A percentile compares a stretch with the other conserved stretches of the same genome.
phyloP scores from a whole-genome alignment of 331 rosid species.

The Cydonia oblonga region DNA sequence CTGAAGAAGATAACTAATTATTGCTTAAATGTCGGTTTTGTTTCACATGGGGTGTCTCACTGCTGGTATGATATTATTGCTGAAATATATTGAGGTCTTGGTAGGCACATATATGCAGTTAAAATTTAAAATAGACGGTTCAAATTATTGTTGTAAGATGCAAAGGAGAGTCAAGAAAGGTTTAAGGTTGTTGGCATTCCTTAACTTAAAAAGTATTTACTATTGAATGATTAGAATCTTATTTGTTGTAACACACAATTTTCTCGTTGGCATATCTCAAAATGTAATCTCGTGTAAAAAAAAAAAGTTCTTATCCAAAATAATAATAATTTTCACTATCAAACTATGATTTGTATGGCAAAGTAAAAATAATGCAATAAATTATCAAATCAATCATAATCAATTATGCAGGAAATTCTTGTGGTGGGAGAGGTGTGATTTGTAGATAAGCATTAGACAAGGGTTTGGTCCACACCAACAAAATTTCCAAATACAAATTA shows the following conservation, averaged over 20 bases:
- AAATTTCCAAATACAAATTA: background rate
- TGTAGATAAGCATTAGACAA: background rate
- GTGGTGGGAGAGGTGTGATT: background rate
- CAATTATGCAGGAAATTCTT: background rate
- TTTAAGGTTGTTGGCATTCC: background rate
- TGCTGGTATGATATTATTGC: background rate
- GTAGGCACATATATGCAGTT: background rate
- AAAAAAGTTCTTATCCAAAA: too few species aligned
- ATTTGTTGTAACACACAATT: background rate
- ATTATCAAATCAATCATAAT: slow-evolving; percentile 9
- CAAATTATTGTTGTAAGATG: too few species aligned
- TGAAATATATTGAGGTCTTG: background rate
- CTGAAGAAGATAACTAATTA: slow-evolving; percentile 25
- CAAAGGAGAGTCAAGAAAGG: background rate
- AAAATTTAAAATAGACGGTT: background rate
- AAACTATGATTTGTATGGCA: background rate
- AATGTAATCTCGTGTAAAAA: background rate
- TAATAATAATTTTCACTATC: too few species aligned
- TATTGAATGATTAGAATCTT: background rate
- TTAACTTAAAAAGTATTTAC: background rate
- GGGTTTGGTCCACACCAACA: slow-evolving; percentile 2
- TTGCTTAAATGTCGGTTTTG: slow-evolving; percentile 22
- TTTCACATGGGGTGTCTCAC: slow-evolving; percentile 61
- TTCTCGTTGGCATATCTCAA: background rate
- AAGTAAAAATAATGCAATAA: background rate